Base-by-base conservation (phyloP, 495 filamentous ascomycete genomes). In the Penicillium macrosclerotiorum region DNA sequence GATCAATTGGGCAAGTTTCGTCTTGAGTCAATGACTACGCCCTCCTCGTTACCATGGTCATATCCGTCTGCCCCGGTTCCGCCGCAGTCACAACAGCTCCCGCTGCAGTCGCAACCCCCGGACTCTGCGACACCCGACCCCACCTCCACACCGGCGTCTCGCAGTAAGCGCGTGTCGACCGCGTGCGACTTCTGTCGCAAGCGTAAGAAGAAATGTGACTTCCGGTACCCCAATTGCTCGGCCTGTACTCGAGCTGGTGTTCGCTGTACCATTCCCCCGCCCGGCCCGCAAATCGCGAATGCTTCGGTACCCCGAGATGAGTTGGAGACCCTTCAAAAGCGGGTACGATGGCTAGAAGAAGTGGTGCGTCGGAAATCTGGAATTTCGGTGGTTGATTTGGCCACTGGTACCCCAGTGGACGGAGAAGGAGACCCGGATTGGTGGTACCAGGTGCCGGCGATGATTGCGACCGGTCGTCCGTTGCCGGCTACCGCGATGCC, bases 151-250 rank as follows among this genome's bases (percentile, higher is more conserved):
- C n/a, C 49, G 8, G 18, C 48, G 33, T 37, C 52, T 30, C 63
- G 66, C 45, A 67, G 57, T 34, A 74, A 74, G 46, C 70, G 70
- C 20, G 70, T 74, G 16, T 72, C 70, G 11, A 74, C 70, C 1
- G 75, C 75, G 16, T 78, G 75, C 51, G 74, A 77, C 43, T 73
- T 76, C 25, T 78, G 75, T 60, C 68, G 75, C 34, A 75, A 73
- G 42, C 59, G 75, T 8, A 78, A 78, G 60, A 78, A 76, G 37
- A 76, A 77, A 61, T 78, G 75, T 52, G 75, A 78, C 45, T 76
- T 77, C 40, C 66, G 69, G 25, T 78, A 77, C 31, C 75, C 75
- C 23, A 76, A 73, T 46, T 78, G 75, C 45, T 71, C 73, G 13
- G 73, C 74, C 12, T 78, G 75, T 41, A 69, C 69, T 8, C 72